phyloP scores from a whole-genome alignment of 495 filamentous ascomycete species.

The Xylaria venustula region DNA sequence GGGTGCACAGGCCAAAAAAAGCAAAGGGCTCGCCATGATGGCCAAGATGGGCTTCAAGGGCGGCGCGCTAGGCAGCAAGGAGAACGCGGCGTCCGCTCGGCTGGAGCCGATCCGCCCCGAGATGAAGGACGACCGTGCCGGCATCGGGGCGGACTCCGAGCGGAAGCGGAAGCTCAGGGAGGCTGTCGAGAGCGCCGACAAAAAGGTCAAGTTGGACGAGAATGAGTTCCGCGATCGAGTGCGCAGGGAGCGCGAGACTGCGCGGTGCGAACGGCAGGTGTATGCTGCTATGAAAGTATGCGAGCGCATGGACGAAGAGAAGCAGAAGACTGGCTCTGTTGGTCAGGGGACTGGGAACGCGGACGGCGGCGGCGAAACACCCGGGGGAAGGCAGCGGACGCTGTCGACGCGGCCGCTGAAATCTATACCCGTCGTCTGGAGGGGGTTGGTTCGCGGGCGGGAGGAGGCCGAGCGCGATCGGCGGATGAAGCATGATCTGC shows the following conservation, averaged over 20 bases:
- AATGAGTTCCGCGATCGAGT: slow-evolving; percentile 75
- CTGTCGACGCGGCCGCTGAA: slow-evolving; percentile 46
- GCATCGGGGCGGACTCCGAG: slow-evolving; percentile 81
- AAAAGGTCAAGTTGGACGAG: slow-evolving; percentile 64
- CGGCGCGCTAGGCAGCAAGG: slow-evolving; percentile 63
- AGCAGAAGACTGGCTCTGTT: no score
- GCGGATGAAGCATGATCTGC: slow-evolving; percentile 66
- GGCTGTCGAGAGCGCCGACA: slow-evolving; percentile 54
- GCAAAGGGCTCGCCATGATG: slow-evolving; percentile 95
- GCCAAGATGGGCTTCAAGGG: slow-evolving; percentile 90
- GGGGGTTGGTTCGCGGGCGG: slow-evolving; percentile 67
- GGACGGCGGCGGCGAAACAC: no score
- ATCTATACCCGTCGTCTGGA: slow-evolving; percentile 75
- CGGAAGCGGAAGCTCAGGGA: slow-evolving; percentile 78
- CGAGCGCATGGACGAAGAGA: slow-evolving; percentile 65
- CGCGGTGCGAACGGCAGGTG: slow-evolving; percentile 63
- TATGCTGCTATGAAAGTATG: slow-evolving; percentile 78
- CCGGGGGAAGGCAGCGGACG: slow-evolving; percentile 48
- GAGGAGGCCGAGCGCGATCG: slow-evolving; percentile 68
- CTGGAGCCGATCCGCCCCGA: slow-evolving; percentile 10
- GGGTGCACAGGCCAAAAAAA: slow-evolving; percentile 41
- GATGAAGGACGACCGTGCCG: slow-evolving; percentile 78
- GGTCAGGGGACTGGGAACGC: no score
- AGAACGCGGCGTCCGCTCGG: slow-evolving; percentile 17
- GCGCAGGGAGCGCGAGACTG: slow-evolving; percentile 68